phyloP scores from a whole-genome alignment of 164 flowering plant species.

The Sextonia rubra region DNA sequence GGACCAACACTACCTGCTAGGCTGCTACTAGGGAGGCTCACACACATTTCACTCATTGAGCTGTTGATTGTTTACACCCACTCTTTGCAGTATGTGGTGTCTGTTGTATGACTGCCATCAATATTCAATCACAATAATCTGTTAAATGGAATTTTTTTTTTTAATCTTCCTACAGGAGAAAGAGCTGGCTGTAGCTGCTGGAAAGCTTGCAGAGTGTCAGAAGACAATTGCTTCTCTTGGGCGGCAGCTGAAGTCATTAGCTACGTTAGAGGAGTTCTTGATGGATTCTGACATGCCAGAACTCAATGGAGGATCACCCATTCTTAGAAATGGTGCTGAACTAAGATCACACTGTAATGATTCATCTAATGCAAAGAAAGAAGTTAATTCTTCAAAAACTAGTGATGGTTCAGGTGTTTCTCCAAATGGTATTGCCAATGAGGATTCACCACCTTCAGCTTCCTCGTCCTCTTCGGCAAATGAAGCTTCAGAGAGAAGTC shows the following conservation, averaged over 20 bases:
- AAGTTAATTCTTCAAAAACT: constrained; percentile 12
- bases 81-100: neutral
- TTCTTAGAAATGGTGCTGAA: constrained; percentile 22
- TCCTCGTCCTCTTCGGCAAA: constrained; percentile 25
- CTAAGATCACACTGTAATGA: constrained; percentile 37
- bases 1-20: neutral
- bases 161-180: constrained; percentile 44
- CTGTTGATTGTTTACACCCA: neutral
- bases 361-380: constrained; percentile 29
- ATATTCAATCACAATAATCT: neutral
- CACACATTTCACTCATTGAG: neutral
- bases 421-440: constrained; percentile 19
- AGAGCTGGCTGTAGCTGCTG: constrained; percentile 71
- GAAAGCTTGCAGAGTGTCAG: constrained; percentile 86
- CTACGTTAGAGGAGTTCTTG: constrained; percentile 76
- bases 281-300: constrained; percentile 51
- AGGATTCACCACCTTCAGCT: constrained; percentile 42
- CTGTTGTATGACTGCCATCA: neutral
- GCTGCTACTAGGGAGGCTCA: neutral
- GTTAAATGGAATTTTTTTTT: neutral
- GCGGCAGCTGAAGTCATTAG: constrained; percentile 71
- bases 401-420: constrained; percentile 20
- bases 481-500: constrained; percentile 40
- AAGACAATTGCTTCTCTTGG: constrained; percentile 86
- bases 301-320: constrained; percentile 21